Percentiles rank a stretch among this genome's conserved stretches.
Evolutionary conservation across 2,329 filamentous ascomycete species (phyloP).

Genomic region (Cordyceps pruinosa): DNA sequence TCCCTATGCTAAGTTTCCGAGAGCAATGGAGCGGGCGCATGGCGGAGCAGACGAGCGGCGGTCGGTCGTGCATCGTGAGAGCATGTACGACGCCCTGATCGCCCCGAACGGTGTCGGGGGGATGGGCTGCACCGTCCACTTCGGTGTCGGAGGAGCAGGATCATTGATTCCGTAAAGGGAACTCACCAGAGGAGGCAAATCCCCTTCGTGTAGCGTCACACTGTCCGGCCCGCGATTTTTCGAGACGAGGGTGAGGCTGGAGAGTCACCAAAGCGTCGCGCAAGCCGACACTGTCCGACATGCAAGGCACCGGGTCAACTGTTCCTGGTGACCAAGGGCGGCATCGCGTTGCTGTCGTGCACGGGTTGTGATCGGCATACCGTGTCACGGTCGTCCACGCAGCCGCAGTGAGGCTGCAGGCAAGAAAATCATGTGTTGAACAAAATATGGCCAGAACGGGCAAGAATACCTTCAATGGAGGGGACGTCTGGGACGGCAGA

Average conservation of each 20-base stretch:
- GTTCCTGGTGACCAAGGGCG: not conserved
- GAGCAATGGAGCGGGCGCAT: too few relatives aligned
- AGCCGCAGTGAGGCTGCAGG: not conserved
- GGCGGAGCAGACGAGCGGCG: not conserved
- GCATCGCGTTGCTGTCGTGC: not conserved
- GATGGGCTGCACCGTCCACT: too few relatives aligned
- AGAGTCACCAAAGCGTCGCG: not conserved
- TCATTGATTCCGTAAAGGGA: not conserved
- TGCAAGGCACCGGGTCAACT: not conserved
- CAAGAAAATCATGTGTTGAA: not conserved
- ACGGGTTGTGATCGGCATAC: not conserved
- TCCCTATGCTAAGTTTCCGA: too few relatives aligned
- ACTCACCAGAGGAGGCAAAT: not conserved
- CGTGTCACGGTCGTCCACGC: not conserved
- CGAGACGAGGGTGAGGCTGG: not conserved
- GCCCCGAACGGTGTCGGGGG: not conserved
- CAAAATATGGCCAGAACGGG: not conserved
- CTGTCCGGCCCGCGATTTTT: not conserved
- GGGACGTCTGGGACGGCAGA: slow-evolving; percentile 1
- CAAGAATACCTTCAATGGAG: not conserved
- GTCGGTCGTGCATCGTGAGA: not conserved
- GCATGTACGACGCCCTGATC: not conserved
- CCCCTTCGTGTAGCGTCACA: not conserved
- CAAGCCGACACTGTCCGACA: not conserved
- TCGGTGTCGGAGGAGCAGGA: not conserved